Evolutionary conservation across 176 grass and related monocot species (phyloP).

Genomic region (Oryza punctata): DNA sequence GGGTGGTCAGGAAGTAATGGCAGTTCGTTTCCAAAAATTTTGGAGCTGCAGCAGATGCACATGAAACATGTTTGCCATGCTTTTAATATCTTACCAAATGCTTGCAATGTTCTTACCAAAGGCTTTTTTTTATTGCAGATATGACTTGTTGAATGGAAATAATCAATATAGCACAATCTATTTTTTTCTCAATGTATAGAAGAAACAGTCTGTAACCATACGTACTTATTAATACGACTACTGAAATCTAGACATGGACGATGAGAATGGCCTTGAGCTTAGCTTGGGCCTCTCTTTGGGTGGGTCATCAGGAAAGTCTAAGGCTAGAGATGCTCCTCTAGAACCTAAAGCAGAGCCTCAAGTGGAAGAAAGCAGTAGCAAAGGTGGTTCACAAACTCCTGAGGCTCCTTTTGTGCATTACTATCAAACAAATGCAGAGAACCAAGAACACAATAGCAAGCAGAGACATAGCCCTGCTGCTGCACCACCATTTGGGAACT

Average conservation of each 20-base stretch:
- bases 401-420: slow-evolving; percentile 66
- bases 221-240: slow-evolving; percentile 7
- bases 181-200: background rate
- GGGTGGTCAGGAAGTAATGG: too few relatives aligned
- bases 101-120: slow-evolving; percentile 11
- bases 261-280: slow-evolving; percentile 87
- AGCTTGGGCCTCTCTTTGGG: slow-evolving; percentile 91
- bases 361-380: slow-evolving; percentile 79
- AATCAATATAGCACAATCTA: background rate
- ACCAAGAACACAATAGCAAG: slow-evolving; percentile 64
- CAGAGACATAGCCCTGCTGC: slow-evolving; percentile 53
- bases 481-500: slow-evolving; percentile 45
- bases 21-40: background rate
- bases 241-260: slow-evolving; percentile 59
- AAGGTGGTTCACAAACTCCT: slow-evolving; percentile 47
- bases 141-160: background rate
- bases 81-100: background rate
- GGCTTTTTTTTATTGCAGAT: slow-evolving; percentile 29
- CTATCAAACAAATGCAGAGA: slow-evolving; percentile 52
- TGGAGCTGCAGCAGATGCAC: background rate
- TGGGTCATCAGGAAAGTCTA: slow-evolving; percentile 61
- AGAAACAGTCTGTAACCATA: slow-evolving; percentile 2
- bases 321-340: slow-evolving; percentile 49
- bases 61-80: background rate
- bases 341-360: slow-evolving; percentile 65